Evolutionary conservation across 2,329 filamentous ascomycete species (phyloP), one percentile per base, ranked within the genome.

Genomic region (Gaeumannomyces tritici): DNA sequence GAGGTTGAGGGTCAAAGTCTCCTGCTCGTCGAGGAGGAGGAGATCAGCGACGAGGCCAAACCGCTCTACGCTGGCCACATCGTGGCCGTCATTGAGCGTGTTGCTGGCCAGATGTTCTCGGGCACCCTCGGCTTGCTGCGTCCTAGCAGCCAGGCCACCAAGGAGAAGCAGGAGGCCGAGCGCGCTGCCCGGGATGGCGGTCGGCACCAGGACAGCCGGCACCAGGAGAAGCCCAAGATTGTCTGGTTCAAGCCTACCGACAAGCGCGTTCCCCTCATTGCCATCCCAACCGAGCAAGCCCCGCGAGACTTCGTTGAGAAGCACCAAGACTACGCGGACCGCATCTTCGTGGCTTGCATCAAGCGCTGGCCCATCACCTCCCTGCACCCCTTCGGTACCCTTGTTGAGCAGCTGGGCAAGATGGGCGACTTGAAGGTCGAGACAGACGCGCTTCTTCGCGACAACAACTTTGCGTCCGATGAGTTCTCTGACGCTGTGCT

Each of bases 201-300:
- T 62, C 87, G 89, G 65, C 84, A 88, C 61, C 88, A 95, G 67
- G 90, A 93, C 65, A 88, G 89, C 67, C 90, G 93, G 62, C 86
- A 90, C 66, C 92, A 96, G 73, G 95, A 99, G 67, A 97, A 97
- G 78, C 95, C 95, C 66, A 99, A 99, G 86, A 99, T 99, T 77
- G 95, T 99, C 55, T 99, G 95, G 95, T 99, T 99, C 81, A 99
- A 99, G 82, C 95, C 95, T 63, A 99, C 95, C 1, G 95, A 99
- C 78, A 98, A 99, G 84, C 91, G 95, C 72, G 95, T 99, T 59
- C 95, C 95, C 60, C 82, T 99, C 67, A 99, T 99, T 75, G 95
- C 95, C 62, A 99, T 99, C 67, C 95, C 95, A 1, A 99, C 95
- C 3, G 95, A 99, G 75, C 95, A 99, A 77, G 95, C 95, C 11